Evolutionary conservation across 441 rosid species (phyloP).

Genomic region (Brassica balearica): DNA sequence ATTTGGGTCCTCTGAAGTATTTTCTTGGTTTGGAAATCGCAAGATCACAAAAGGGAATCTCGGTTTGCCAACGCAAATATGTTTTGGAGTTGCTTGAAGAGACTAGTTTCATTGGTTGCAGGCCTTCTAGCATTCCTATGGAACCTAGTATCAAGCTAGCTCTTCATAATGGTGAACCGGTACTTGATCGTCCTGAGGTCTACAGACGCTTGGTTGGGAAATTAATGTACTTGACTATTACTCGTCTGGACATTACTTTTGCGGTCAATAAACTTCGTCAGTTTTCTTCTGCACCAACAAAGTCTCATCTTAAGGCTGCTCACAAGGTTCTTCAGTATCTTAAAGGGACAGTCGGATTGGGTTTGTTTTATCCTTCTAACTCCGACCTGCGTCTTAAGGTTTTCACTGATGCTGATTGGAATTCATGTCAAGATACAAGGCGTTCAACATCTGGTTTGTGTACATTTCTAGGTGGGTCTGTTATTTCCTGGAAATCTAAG

Average conservation of each 20-base stretch:
- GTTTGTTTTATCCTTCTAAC: neutral
- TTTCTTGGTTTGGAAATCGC: neutral
- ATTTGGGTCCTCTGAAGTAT: neutral
- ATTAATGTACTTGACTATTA: neutral
- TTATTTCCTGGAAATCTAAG: neutral
- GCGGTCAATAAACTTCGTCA: neutral
- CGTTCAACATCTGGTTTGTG: neutral
- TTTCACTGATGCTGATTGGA: neutral
- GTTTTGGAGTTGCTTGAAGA: neutral
- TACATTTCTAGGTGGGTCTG: neutral
- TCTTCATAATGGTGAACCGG: neutral
- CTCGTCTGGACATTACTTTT: neutral
- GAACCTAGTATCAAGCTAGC: neutral
- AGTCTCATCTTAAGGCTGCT: neutral
- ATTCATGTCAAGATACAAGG: neutral
- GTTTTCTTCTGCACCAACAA: neutral
- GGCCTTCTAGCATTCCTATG: neutral
- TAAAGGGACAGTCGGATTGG: neutral
- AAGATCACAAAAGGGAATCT: neutral
- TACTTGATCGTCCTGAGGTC: too few species aligned
- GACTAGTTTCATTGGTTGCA: neutral
- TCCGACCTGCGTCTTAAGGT: accelerated
- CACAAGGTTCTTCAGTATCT: neutral
- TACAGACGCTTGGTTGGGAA: neutral
- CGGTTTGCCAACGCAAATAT: neutral